Base-by-base conservation (phyloP, 345 rosid genomes). In the Brassica cretica region DNA sequence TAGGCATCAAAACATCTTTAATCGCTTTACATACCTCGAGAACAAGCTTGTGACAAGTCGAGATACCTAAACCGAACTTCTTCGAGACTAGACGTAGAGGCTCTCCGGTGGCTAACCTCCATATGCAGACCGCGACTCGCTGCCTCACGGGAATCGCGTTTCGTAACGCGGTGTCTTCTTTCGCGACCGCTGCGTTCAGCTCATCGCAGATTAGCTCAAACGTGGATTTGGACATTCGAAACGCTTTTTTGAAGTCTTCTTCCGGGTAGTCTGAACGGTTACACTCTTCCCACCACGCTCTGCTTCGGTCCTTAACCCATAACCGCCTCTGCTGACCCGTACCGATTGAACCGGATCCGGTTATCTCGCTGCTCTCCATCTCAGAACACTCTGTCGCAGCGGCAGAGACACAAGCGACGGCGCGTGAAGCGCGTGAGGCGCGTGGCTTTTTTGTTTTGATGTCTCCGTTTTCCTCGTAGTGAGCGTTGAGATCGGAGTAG, bases 211-310 rank as follows among this genome's bases (percentile, higher is more conserved):
- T 89, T 66, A 77, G n/a, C 2, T 91, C 95, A 72, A 94, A 94
- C 32, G 97, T 92, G 2, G 86, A 79, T 68, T 82, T 90, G 4
- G 90, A 87, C 98, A 94, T 94, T 56, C 98, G 68, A 76, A 94
- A 94, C 25, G 95, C 91, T 73, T 70, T 84, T 81, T 78, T 91
- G 85, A 94, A 94, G 5, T 94, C 97, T 12, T 84, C 87, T 3
- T 92, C 97, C 0, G 97, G 95, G 65, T 74, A 94, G 78, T 92
- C 97, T 1, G 84, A 84, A 12, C 86, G 73, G 73, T 73, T 92
- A 19, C 97, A 94, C 70, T 92, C 95, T 29, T 94, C 98, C 98
- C 98, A 94, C 98, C 98, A 94, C 0, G 91, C 90, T 18, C 84
- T 84, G 8, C 93, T 89, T 66, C 98, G 74, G 64, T 94, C 97